These are phyloP conservation scores for Casaregolazyma lundiana DNA, from an alignment of 1,139 yeast species.

Conservation along the genomic window DNA sequence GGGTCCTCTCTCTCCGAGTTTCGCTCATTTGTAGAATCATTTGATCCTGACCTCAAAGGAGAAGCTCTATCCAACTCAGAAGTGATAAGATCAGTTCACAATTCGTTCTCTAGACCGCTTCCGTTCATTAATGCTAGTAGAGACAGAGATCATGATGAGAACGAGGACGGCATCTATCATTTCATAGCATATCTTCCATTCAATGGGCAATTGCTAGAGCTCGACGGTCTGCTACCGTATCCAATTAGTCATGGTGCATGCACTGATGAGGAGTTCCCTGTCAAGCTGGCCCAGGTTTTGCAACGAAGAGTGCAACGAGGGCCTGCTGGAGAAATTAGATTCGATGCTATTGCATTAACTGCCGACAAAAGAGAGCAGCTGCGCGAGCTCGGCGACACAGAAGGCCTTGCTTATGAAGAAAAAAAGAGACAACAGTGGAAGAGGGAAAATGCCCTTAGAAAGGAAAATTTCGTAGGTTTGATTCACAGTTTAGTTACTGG, in stretches of 20 bases:
- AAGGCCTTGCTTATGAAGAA: slow-evolving; percentile 32
- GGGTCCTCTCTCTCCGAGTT: slow-evolving; percentile 51
- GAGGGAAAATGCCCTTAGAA: slow-evolving; percentile 44
- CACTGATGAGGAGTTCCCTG: slow-evolving; percentile 41
- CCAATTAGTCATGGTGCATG: slow-evolving; percentile 55
- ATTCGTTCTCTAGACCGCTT: slow-evolving; percentile 58
- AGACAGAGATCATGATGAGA: slow-evolving; percentile 31
- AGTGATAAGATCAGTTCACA: slow-evolving; percentile 53
- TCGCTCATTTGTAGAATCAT: slow-evolving; percentile 48
- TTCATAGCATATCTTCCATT: slow-evolving; percentile 52
- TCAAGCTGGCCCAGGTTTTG: slow-evolving; percentile 36
- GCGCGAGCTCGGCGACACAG: slow-evolving; percentile 39
- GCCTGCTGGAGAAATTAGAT: slow-evolving; percentile 48
- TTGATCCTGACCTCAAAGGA: slow-evolving; percentile 58
- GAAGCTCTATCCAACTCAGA: slow-evolving; percentile 63
- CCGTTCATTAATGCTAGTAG: slow-evolving; percentile 45
- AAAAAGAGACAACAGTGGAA: slow-evolving; percentile 39
- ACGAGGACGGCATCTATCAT: slow-evolving; percentile 56
- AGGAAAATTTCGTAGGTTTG: slow-evolving; percentile 54
- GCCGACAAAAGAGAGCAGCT: slow-evolving; percentile 45
- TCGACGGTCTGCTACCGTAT: slow-evolving; percentile 59
- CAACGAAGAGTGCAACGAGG: slow-evolving; percentile 45
- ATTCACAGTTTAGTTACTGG: slow-evolving; percentile 46
- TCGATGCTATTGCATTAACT: slow-evolving; percentile 56
- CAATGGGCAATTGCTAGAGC: slow-evolving; percentile 52